phyloP scores from a whole-genome alignment of 345 rosid species.

The Syzygium oleosum region DNA sequence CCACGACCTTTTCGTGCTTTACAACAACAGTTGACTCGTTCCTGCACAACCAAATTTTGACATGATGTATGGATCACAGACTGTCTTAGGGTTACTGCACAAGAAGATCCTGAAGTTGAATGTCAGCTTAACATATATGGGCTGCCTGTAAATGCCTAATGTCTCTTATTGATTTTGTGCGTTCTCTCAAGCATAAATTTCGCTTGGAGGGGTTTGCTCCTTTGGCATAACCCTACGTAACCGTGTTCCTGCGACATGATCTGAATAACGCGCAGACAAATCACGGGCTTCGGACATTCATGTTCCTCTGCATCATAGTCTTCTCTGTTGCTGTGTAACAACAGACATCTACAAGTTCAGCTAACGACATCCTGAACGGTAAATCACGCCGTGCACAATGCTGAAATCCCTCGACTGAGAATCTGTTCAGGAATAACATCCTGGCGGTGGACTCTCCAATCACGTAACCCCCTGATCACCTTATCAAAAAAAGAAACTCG shows the following conservation, averaged over 20 bases:
- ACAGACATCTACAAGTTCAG: background rate
- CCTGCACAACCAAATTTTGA: background rate
- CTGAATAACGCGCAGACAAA: background rate
- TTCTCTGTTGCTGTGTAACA: background rate
- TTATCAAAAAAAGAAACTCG: background rate
- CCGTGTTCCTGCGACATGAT: background rate
- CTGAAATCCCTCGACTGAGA: background rate
- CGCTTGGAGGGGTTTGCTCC: background rate
- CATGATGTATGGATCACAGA: background rate
- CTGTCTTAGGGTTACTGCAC: background rate
- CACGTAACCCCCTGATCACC: background rate
- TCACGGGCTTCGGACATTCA: background rate
- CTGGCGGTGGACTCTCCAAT: background rate
- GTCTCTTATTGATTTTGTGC: background rate
- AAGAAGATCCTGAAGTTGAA: background rate
- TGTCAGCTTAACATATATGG: background rate
- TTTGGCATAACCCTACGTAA: background rate
- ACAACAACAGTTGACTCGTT: background rate
- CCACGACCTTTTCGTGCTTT: background rate
- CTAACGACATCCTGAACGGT: background rate
- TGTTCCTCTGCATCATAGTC: background rate
- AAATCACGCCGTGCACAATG: background rate
- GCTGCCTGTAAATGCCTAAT: background rate
- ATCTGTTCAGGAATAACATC: background rate
- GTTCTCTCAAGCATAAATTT: too few species aligned